A percentile compares a stretch with the other conserved stretches of the same genome.
Conservation (phyloP, 139 green algal genomes). For the Tetraselmis striata region DNA sequence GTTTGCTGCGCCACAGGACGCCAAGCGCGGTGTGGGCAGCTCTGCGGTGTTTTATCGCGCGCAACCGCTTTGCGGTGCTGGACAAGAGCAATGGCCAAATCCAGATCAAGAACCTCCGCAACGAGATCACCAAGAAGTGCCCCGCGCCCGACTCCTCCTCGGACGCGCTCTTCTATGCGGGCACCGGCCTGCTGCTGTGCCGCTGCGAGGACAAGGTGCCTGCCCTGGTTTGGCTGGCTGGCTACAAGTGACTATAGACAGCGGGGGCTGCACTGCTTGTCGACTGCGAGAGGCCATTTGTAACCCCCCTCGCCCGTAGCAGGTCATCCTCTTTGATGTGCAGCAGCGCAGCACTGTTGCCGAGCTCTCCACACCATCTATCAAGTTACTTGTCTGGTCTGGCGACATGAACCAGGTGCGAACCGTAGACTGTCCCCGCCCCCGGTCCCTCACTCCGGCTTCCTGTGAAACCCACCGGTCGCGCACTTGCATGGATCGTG, state of each 20-base stretch:
- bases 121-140: constrained; percentile 98
- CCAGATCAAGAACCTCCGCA: constrained; percentile 94
- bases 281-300: too few species aligned
- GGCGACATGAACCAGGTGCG: constrained; percentile 85
- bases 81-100: constrained; percentile 77
- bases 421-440: too few species aligned
- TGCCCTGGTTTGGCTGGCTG: background rate
- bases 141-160: constrained; percentile 64
- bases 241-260: background rate
- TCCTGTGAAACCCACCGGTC: too few species aligned
- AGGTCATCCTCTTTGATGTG: constrained; percentile 94
- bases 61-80: constrained; percentile 96
- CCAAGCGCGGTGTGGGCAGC: constrained; percentile 68
- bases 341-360: constrained; percentile 83
- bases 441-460: too few species aligned
- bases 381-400: constrained; percentile 99
- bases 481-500: too few species aligned
- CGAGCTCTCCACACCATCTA: constrained; percentile 81
- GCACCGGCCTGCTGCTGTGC: constrained; percentile 90
- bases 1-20: too few species aligned
- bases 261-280: too few species aligned
- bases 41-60: constrained; percentile 94
- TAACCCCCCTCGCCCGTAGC: constrained; percentile 1
- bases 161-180: constrained; percentile 94
- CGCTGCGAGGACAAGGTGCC: constrained; percentile 88